These are phyloP conservation scores for Phoenix dactylifera DNA, from an alignment of 176 grass and related monocot genomes.

Conservation along the genomic window DNA sequence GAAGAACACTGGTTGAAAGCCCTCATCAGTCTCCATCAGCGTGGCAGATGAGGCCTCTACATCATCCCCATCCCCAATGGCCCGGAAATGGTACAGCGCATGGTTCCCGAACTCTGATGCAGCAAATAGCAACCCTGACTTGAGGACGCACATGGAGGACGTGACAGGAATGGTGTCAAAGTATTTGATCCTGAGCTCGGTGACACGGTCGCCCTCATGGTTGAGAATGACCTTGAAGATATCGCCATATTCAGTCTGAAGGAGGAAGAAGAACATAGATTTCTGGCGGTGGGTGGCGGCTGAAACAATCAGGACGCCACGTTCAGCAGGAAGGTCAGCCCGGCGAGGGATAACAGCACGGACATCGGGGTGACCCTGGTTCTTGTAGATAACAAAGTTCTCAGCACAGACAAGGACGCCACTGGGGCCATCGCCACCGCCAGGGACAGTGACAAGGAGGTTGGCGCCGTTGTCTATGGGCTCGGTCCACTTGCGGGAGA, in stretches of 20 bases:
- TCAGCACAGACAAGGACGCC: slow-evolving; percentile 88
- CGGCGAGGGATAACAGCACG: slow-evolving; percentile 85
- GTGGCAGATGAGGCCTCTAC: slow-evolving; percentile 86
- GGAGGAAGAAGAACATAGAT: slow-evolving; percentile 80
- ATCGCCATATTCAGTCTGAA: slow-evolving; percentile 87
- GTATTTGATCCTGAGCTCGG: slow-evolving; percentile 94
- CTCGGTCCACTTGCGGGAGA: slow-evolving; percentile 84
- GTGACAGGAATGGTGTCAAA: slow-evolving; percentile 89
- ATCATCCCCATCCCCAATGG: slow-evolving; percentile 80
- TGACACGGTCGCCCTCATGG: slow-evolving; percentile 50
- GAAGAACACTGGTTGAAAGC: slow-evolving; percentile 92
- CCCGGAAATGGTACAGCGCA: slow-evolving; percentile 78
- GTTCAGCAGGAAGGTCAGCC: slow-evolving; percentile 82
- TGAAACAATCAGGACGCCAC: slow-evolving; percentile 91
- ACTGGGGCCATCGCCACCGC: slow-evolving; percentile 71
- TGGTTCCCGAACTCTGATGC: slow-evolving; percentile 91
- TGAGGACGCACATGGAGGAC: slow-evolving; percentile 72
- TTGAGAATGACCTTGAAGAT: slow-evolving; percentile 85
- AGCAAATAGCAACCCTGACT: slow-evolving; percentile 69
- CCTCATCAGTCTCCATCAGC: slow-evolving; percentile 93
- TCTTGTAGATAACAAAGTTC: slow-evolving; percentile 89
- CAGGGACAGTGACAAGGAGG: slow-evolving; percentile 81
- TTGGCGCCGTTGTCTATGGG: slow-evolving; percentile 88
- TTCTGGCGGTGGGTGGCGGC: slow-evolving; percentile 90
- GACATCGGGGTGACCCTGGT: slow-evolving; percentile 92